A percentile compares a stretch with the other conserved stretches of the same genome.
phyloP scores from a whole-genome alignment of 2,329 filamentous ascomycete genomes.

The Aspergillus nomiae region DNA sequence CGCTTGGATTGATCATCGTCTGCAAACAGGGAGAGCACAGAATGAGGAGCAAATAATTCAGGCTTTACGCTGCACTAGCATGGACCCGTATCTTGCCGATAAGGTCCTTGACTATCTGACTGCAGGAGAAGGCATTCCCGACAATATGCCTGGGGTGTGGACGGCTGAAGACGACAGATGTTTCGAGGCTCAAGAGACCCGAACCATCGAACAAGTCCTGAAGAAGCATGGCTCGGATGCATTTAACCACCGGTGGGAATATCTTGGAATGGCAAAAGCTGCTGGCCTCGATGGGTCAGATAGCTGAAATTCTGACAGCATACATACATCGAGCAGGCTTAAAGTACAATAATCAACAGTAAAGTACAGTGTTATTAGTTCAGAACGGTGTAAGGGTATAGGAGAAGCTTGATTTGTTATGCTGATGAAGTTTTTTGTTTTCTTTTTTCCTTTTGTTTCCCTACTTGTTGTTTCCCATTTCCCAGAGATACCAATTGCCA shows the following conservation, averaged over 20 bases:
- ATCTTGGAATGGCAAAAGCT: slow-evolving; percentile 33
- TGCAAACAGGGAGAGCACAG: slow-evolving; percentile 30
- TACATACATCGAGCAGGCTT: neutral
- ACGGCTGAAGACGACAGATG: slow-evolving; percentile 47
- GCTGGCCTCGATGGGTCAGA: slow-evolving; percentile 16
- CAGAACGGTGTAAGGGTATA: neutral
- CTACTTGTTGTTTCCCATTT: neutral
- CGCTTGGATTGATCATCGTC: slow-evolving; percentile 41
- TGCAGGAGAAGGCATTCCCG: slow-evolving; percentile 39
- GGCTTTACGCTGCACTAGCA: slow-evolving; percentile 43
- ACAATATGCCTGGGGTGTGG: slow-evolving; percentile 49
- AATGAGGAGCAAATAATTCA: slow-evolving; percentile 34
- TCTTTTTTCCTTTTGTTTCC: neutral
- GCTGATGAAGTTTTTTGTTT: neutral
- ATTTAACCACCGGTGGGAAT: slow-evolving; percentile 40
- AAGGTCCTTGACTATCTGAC: slow-evolving; percentile 35
- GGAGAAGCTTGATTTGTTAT: neutral
- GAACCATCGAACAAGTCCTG: slow-evolving; percentile 36
- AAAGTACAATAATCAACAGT: neutral
- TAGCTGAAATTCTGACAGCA: slow-evolving; percentile 2
- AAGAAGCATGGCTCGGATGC: slow-evolving; percentile 48
- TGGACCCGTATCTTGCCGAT: slow-evolving; percentile 42
- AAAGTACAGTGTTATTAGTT: neutral
- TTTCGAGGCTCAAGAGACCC: slow-evolving; percentile 36
- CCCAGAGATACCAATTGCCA: neutral